Conservation (phyloP, 2,329 filamentous ascomycete genomes). For the Trichophyton verrucosum region DNA sequence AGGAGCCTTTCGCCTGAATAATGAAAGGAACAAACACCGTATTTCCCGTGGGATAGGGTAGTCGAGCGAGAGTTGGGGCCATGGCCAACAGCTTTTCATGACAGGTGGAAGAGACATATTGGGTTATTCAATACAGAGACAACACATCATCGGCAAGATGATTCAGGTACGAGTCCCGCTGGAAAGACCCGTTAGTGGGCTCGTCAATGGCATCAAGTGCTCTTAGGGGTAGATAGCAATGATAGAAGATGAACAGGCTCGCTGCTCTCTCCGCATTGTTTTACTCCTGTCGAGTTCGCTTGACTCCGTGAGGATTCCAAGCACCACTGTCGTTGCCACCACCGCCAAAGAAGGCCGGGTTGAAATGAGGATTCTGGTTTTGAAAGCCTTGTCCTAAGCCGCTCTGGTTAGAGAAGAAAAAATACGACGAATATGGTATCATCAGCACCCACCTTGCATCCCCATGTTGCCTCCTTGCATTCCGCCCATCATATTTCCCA, state of each 20-base stretch:
- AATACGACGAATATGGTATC: neutral
- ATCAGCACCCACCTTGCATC: conserved; percentile 35
- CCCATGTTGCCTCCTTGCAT: conserved; percentile 35
- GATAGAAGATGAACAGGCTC: neutral
- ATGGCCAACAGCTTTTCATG: neutral
- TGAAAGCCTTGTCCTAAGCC: conserved; percentile 44
- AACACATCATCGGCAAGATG: neutral
- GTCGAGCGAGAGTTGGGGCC: neutral
- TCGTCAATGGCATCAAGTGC: neutral
- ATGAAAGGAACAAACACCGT: neutral
- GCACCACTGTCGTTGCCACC: conserved; percentile 42
- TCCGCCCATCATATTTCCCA: conserved; percentile 46
- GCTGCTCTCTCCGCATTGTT: neutral
- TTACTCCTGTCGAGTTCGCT: conserved; percentile 62
- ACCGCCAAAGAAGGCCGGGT: conserved; percentile 57
- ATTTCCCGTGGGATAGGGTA: neutral
- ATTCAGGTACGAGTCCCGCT: neutral
- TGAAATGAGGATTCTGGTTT: conserved; percentile 58
- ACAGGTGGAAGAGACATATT: neutral
- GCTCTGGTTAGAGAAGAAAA: conserved; percentile 8
- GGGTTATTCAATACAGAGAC: neutral
- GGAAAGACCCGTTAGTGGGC: neutral
- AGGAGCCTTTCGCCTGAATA: neutral
- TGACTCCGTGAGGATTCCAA: conserved; percentile 72
- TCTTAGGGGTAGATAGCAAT: neutral